Evolutionary conservation across 129 eudicot genomes (phyloP), one percentile per base, ranked within the genome.

Genomic region (Scalesia atractyloides): DNA sequence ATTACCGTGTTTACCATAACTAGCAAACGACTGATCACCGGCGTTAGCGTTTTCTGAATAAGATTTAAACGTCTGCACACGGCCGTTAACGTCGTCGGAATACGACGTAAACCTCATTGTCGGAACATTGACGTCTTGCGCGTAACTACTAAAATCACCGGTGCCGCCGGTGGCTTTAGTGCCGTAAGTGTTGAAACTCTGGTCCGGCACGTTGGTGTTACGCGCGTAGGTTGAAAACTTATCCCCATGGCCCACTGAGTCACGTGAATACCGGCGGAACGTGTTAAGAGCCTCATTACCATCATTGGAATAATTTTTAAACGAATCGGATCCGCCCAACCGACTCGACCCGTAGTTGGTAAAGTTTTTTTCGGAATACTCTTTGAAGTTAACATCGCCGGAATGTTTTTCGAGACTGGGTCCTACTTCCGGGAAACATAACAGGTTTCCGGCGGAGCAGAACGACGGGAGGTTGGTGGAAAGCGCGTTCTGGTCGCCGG

Each of bases 181-280:
- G 37, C 94, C 96, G 70, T 95, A 95, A 3, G 88, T 73, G 33
- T 82, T 88, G 74, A 95, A 95, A 17, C 81, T 83, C 65, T 91
- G 89, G 74, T 89, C 95, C 9, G 77, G 85, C 0, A 91, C 90
- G 48, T 95, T 95, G 20, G 83, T 60, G 3, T 83, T 77, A 19
- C 79, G 78, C 16, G 91, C 99, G 50, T 95, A 95, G 60, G 66
- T 76, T 9, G 85, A 4, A 75, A 95, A 95, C 33, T 74, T 71
- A 43, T 91, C 91, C 1, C 54, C 56, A 41, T 91, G 99, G 34
- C 96, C 97, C 30, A 80, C 77, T 3, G 99, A 88, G 81, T 86
- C 93, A 51, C 97, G 96, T 77, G 96, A 83, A 67, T 95, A 95
- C 10, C 96, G 79, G 2, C 97, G 86, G 84, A 94, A 94, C 18